A percentile compares a stretch with the other conserved stretches of the same genome.
These are phyloP conservation scores for Komagataella pastoris DNA, from an alignment of 805 yeast genomes.

Conservation along the genomic window DNA sequence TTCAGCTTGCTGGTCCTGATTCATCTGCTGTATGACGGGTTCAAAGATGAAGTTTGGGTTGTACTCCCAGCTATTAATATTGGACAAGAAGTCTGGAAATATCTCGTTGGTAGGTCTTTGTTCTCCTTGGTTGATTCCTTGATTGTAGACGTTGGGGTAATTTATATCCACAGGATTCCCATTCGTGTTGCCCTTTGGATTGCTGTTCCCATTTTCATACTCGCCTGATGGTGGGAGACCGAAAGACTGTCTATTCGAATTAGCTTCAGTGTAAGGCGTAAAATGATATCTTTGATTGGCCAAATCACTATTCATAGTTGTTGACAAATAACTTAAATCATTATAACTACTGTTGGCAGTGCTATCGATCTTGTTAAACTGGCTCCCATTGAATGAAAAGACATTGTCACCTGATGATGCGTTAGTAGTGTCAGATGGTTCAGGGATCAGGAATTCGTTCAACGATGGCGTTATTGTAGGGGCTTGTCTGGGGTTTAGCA, in stretches of 20 bases:
- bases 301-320: constrained; percentile 1
- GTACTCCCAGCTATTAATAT: constrained; percentile 12
- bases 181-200: constrained; percentile 1
- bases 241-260: not conserved
- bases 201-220: constrained; percentile 1
- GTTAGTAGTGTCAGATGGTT: not conserved
- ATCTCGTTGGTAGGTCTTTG: not conserved
- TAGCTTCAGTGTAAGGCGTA: constrained; percentile 1
- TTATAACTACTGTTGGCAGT: not conserved
- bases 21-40: constrained; percentile 7
- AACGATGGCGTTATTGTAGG: not conserved
- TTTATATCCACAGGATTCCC: not conserved
- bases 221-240: not conserved
- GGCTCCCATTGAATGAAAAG: not conserved
- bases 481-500: not conserved
- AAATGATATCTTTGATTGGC: constrained; percentile 2
- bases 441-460: not conserved
- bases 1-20: constrained; percentile 20
- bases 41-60: constrained; percentile 2
- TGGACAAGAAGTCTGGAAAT: constrained; percentile 9
- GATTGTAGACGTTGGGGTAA: not conserved
- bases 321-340: constrained; percentile 2
- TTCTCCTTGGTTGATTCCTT: not conserved
- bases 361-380: not conserved
- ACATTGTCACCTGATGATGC: not conserved